Evolutionary conservation across 345 rosid species (phyloP).

Genomic region (Eucalyptus pauciflora): DNA sequence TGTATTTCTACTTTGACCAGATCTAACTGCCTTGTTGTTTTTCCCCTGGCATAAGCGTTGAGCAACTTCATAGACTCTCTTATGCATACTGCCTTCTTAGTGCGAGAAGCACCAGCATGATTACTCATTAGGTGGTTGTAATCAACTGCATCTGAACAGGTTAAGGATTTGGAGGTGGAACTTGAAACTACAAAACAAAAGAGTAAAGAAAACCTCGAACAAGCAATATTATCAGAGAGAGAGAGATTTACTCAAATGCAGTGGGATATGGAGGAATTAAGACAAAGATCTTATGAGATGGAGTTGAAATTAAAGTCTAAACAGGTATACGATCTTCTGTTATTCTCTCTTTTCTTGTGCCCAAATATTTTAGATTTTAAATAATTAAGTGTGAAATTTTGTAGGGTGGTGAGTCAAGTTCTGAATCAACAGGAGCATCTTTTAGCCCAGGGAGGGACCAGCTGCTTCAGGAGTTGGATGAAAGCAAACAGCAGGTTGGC

Average conservation of each 20-base stretch:
- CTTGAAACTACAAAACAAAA: slow-evolving; percentile 80
- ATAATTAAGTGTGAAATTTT: background rate
- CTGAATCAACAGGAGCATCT: slow-evolving; percentile 22
- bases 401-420: slow-evolving; percentile 48
- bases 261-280: slow-evolving; percentile 99
- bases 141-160: slow-evolving; percentile 33
- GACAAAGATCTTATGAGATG: slow-evolving; percentile 76
- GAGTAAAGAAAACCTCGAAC: slow-evolving; percentile 84
- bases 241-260: slow-evolving; percentile 88
- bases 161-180: slow-evolving; percentile 90
- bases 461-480: slow-evolving; percentile 50
- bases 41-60: background rate
- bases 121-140: background rate
- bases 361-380: background rate
- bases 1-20: background rate
- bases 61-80: background rate
- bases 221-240: slow-evolving; percentile 79
- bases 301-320: slow-evolving; percentile 70
- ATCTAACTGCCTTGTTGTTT: background rate
- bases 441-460: slow-evolving; percentile 19
- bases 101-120: background rate
- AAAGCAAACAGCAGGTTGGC: slow-evolving; percentile 55
- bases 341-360: background rate
- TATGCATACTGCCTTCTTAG: background rate
- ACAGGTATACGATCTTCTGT: slow-evolving; percentile 30